Evolutionary conservation across 164 flowering plant species (phyloP).

Genomic region (Stephania japonica): DNA sequence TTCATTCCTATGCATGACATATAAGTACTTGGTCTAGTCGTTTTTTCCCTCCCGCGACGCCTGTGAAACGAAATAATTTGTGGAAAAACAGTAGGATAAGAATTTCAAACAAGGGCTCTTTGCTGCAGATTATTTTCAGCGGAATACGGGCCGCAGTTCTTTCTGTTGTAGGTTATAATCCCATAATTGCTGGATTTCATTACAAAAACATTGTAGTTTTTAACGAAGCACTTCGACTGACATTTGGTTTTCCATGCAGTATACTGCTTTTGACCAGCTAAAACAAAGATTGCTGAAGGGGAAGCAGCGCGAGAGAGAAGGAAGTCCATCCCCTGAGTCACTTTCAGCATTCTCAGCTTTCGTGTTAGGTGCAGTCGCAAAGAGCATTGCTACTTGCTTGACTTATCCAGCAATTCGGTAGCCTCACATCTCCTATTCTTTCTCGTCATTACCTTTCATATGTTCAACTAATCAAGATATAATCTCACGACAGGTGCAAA

Average conservation of each 20-base stretch:
- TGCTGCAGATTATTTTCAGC: too few species aligned
- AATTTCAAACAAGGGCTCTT: too few species aligned
- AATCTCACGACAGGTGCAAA: slow-evolving; percentile 53
- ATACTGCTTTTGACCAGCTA: slow-evolving; percentile 83
- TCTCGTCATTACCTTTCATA: background rate
- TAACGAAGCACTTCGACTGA: background rate
- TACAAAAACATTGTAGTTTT: background rate
- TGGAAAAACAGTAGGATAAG: too few species aligned
- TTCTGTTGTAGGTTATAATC: too few species aligned
- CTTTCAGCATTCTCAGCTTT: slow-evolving; percentile 81
- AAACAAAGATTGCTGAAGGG: slow-evolving; percentile 48
- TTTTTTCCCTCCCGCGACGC: background rate
- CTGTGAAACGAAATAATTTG: background rate
- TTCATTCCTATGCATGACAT: background rate
- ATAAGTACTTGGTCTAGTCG: background rate
- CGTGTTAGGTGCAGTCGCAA: slow-evolving; percentile 65
- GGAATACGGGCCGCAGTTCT: too few species aligned
- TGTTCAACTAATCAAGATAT: background rate
- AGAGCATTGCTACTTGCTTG: slow-evolving; percentile 64
- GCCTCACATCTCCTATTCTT: background rate
- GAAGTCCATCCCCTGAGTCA: slow-evolving; percentile 45
- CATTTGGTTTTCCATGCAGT: slow-evolving; percentile 34
- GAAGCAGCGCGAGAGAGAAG: slow-evolving; percentile 21
- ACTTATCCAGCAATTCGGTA: slow-evolving; percentile 90
- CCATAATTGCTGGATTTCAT: too few species aligned